Base-by-base conservation (phyloP, 176 grass and related monocot genomes). In the Neostapfia colusana region DNA sequence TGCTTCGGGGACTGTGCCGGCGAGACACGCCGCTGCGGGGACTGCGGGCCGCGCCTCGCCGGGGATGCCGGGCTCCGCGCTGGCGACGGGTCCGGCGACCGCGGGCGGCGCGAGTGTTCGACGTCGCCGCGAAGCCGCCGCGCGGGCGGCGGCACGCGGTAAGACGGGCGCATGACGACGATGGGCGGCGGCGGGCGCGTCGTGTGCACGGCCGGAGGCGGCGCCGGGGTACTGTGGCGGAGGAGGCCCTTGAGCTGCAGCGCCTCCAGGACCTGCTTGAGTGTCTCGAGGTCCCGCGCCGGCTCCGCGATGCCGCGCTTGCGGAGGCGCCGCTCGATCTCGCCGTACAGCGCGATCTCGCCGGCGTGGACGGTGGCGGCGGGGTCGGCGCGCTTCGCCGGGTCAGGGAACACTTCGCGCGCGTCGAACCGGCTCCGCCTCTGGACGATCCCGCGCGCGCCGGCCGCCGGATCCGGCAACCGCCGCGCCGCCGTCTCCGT, bases 251-350 rank as follows among this genome's bases (percentile, higher is more conserved):
- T 99, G 4, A 99, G 87, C 77, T 99, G 96, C 36, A 99, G 78
- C 3, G 91, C 96, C 57, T 99, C 96, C 1, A 99, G 43, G 54
- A 95, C 85, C 63, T 99, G 96, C 82, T 95, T 99, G 3, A 99
- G 73, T 2, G 96, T 99, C 86, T 99, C 96, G 49, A 92, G 68
- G 37, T 99, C 92, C 16, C 85, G 78, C 0, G 85, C 71, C 0
- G 96, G 96, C 61, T 95, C 96, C 35, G 93, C 89, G 48, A 95
- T 99, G 37, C 96, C 96, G 13, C 92, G 92, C 81, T 88, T 90
- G 3, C 89, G 88, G 11, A 99, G 91, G 6, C 96, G 96, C 18
- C 89, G 85, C 70, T 92, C 96, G 77, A 99, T 95, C 87, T 95
- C 96, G 34, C 89, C 87, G 67, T 95, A 92, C 2, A 95, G 86